Evolutionary conservation across 495 filamentous ascomycete genomes (phyloP), one percentile per base, ranked within the genome.

Genomic region (Penicillium atrosanguineum): DNA sequence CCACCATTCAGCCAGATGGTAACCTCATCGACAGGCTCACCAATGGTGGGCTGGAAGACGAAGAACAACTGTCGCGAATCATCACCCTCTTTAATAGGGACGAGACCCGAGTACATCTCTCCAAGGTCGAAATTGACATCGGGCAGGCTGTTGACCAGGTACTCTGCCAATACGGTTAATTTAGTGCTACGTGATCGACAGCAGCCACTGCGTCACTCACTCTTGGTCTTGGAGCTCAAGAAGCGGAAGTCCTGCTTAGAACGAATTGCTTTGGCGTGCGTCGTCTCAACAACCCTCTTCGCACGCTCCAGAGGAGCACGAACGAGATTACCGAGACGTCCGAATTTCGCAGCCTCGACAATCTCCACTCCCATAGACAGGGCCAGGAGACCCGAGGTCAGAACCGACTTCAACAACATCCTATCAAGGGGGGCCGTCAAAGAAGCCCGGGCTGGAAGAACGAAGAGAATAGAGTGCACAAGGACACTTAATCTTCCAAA

Each of bases 251-350:
- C 62, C 7, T 67, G 53, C 3, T 60, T 50, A 1, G 62, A 48
- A 14, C 50, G 56, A 0, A 34, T 34, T 7, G 57, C 50, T 31
- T 62, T 53, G 16, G 47, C 28, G 23, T 59, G 52, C 8, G 51
- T 23, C 48, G 82, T 71, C 55, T 89, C 81, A 56, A 87, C 85
- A 56, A 78, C 80, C 51, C 87, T 85, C 77, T 95, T 93, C 61
- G 87, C 88, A 50, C 90, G 79, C 68, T 91, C 89, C 48, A 87
- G 82, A 56, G 90, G 87, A 67, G 90, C 91, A 56, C 87, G 91
- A 63, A 88, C 87, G 66, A 89, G 91, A 39, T 73, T 50, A 16
- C 51, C 64, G 39, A 74, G 69, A 0, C 62, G 69, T 5, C 70
- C 71, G 62, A 68, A 69, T 11, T 61, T 59, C 2, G 57, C 55